phyloP scores from a whole-genome alignment of 2,329 filamentous ascomycete species.

The Penicillium italicum region DNA sequence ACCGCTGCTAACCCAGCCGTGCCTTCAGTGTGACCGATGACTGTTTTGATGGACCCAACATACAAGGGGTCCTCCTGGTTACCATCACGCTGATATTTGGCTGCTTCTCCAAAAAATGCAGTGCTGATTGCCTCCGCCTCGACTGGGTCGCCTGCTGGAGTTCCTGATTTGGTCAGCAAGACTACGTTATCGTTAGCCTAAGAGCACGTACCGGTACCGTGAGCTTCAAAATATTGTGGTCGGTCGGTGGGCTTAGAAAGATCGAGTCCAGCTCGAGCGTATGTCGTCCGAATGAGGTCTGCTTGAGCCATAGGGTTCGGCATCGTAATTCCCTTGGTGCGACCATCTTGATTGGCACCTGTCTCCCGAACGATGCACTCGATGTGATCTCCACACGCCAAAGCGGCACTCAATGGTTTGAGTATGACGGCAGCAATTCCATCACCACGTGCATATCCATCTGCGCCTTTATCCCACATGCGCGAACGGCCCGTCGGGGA shows the following conservation, averaged over 20 bases:
- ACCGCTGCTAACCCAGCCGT: conserved; percentile 33
- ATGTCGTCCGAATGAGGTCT: conserved; percentile 39
- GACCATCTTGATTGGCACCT: conserved; percentile 38
- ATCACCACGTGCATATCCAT: conserved; percentile 54
- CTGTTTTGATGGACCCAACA: conserved; percentile 33
- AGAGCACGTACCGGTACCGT: conserved; percentile 41
- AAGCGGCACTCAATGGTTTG: conserved; percentile 49
- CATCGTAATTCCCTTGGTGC: conserved; percentile 36
- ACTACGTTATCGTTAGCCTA: not conserved
- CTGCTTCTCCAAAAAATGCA: conserved; percentile 17
- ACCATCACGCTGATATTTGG: conserved; percentile 7
- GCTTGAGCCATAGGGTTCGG: conserved; percentile 39
- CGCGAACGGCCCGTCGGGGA: conserved; percentile 52
- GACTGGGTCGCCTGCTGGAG: conserved; percentile 24
- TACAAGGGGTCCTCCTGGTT: conserved; percentile 13
- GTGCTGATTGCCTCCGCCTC: conserved; percentile 24
- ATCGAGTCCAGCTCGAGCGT: conserved; percentile 40
- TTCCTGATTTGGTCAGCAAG: conserved; percentile 12
- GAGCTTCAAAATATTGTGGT: conserved; percentile 46
- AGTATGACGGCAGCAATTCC: conserved; percentile 51
- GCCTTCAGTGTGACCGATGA: conserved; percentile 37
- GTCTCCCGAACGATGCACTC: conserved; percentile 39
- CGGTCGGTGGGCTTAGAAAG: conserved; percentile 24
- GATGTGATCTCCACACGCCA: conserved; percentile 47
- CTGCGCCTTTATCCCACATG: conserved; percentile 46